A percentile compares a stretch with the other conserved stretches of the same genome.
Conservation (phyloP, 257 asterid genomes). For the Ocimum tenuiflorum region DNA sequence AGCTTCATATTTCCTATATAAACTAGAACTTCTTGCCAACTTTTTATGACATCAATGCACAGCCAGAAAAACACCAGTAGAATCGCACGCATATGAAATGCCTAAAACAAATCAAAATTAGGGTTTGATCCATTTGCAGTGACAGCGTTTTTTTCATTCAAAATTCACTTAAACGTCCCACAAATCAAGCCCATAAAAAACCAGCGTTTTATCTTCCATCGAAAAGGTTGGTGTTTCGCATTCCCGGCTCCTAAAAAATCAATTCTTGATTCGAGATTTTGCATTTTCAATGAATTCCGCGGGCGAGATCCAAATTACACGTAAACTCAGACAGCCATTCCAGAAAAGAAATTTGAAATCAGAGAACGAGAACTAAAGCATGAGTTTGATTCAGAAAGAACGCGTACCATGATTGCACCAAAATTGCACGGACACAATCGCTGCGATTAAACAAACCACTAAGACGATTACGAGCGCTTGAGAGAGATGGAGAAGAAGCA, state of each 20-base stretch:
- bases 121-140: conserved; percentile 11
- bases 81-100: background rate
- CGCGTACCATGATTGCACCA: conserved; percentile 38
- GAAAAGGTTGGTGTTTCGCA: background rate
- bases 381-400: background rate
- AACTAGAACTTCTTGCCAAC: background rate
- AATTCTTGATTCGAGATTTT: background rate
- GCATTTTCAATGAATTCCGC: background rate
- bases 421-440: background rate
- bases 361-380: background rate
- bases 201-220: background rate
- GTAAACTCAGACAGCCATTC: background rate
- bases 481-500: background rate
- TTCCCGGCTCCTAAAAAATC: background rate
- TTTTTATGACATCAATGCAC: background rate
- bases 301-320: conserved; percentile 26
- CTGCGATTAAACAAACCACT: conserved; percentile 14
- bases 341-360: no score
- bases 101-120: background rate
- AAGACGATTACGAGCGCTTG: conserved; percentile 13
- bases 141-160: background rate
- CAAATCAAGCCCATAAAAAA: background rate
- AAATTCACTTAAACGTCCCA: background rate
- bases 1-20: background rate
- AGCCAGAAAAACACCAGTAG: background rate